Conservation (phyloP, 768 basidiomycete genomes). For the Leucosporidium yakuticum region DNA sequence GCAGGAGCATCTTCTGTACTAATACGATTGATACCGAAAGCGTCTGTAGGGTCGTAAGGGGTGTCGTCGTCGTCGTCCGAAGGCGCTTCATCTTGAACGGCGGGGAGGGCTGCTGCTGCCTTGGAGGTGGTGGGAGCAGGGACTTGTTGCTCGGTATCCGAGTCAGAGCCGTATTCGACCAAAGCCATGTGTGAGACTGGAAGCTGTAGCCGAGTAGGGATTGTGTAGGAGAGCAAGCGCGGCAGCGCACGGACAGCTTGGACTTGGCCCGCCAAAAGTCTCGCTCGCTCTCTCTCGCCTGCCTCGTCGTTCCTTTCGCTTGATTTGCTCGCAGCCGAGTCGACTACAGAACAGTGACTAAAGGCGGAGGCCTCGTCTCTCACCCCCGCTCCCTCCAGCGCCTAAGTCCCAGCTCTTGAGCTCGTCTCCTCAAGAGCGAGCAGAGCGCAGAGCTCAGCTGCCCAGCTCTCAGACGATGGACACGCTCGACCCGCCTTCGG, state of each 20-base stretch:
- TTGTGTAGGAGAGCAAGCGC: neutral
- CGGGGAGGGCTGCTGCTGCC: neutral
- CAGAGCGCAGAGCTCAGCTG: no score
- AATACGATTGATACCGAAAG: conserved; percentile 11
- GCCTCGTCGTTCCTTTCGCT: no score
- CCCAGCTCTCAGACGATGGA: no score
- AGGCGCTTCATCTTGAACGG: neutral
- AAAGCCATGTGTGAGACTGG: conserved; percentile 48
- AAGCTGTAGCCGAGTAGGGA: neutral
- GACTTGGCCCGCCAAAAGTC: neutral
- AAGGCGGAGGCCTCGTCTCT: conserved; percentile 1
- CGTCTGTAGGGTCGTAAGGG: conserved; percentile 19
- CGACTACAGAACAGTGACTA: no score
- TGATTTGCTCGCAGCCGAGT: no score
- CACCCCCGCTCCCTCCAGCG: neutral
- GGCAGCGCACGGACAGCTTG: no score
- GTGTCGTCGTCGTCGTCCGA: conserved; percentile 16
- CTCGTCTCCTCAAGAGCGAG: no score
- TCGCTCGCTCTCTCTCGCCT: no score
- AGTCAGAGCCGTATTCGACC: conserved; percentile 19
- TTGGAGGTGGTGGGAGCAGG: conserved; percentile 3
- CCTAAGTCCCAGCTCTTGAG: no score
- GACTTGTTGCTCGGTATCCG: neutral
- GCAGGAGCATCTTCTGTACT: neutral
- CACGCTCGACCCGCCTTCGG: no score